Percentiles rank a stretch among this genome's conserved stretches.
These are phyloP conservation scores for Bacterosira constricta DNA, from an alignment of 108 stramenopile species.

Conservation along the genomic window DNA sequence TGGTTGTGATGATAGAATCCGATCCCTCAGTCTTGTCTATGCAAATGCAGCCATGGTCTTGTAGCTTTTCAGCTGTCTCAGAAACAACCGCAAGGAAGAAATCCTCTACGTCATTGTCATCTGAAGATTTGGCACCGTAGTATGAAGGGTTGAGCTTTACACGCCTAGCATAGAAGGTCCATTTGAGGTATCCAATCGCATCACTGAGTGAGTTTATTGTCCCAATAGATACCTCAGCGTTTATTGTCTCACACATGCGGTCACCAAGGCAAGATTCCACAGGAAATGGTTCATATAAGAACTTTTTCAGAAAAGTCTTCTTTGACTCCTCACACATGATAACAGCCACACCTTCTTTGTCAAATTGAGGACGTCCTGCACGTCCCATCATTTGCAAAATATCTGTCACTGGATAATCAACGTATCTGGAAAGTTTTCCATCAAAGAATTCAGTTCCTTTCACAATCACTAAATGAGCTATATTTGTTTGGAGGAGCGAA, in stretches of 20 bases:
- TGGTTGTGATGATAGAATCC: slow-evolving; percentile 46
- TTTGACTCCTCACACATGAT: slow-evolving; percentile 95
- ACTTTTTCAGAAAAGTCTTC: slow-evolving; percentile 96
- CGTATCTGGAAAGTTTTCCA: slow-evolving; percentile 91
- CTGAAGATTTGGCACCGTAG: slow-evolving; percentile 80
- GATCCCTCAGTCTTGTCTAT: slow-evolving; percentile 51
- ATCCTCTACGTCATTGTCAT: slow-evolving; percentile 67
- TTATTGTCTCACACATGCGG: slow-evolving; percentile 92
- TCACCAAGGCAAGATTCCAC: slow-evolving; percentile 93
- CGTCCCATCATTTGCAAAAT: slow-evolving; percentile 99
- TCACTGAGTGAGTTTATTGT: slow-evolving; percentile 79
- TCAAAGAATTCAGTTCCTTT: slow-evolving; percentile 99
- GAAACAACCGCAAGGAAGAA: slow-evolving; percentile 68
- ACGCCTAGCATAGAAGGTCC: slow-evolving; percentile 97
- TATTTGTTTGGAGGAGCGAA: too few species aligned
- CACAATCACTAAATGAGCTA: slow-evolving; percentile 89
- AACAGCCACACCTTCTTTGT: slow-evolving; percentile 89
- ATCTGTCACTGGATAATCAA: slow-evolving; percentile 99
- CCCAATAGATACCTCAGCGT: slow-evolving; percentile 93
- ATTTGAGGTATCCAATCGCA: slow-evolving; percentile 91
- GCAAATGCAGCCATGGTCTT: slow-evolving; percentile 76
- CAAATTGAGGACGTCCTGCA: slow-evolving; percentile 98
- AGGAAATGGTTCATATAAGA: slow-evolving; percentile 99
- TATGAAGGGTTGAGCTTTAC: slow-evolving; percentile 94
- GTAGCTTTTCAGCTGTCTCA: slow-evolving; percentile 66